Conservation (phyloP, 257 asterid genomes). For the Verbena officinalis region DNA sequence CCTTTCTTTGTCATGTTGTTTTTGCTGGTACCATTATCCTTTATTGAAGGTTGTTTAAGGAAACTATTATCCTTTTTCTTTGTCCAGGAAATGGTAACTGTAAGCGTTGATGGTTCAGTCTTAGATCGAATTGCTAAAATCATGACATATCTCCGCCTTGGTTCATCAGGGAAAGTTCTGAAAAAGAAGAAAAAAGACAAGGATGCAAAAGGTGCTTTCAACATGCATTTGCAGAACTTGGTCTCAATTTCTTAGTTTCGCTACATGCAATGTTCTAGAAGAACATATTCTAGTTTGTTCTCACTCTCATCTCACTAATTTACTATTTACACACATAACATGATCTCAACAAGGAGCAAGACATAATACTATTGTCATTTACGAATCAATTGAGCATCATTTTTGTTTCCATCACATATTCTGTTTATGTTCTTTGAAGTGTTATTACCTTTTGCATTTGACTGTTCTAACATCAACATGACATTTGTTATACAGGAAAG, state of each 20-base stretch:
- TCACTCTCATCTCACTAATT: conserved; percentile 16
- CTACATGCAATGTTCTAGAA: not conserved
- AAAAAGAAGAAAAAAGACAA: conserved; percentile 97
- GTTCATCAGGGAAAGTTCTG: conserved; percentile 97
- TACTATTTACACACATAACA: conserved; percentile 12
- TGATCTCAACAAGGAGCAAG: conserved; percentile 14
- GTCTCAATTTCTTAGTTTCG: conserved; percentile 22
- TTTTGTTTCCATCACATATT: conserved; percentile 21
- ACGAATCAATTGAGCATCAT: not conserved
- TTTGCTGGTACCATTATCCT: conserved; percentile 12
- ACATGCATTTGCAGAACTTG: conserved; percentile 8
- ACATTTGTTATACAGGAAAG: conserved; percentile 52
- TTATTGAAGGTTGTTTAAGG: conserved; percentile 16
- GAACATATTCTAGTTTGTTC: conserved; percentile 10
- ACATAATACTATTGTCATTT: not conserved
- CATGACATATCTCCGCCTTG: conserved; percentile 98
- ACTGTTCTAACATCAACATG: conserved; percentile 15
- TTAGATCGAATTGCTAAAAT: conserved; percentile 94
- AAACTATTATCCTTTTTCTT: conserved; percentile 16
- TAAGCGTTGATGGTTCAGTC: conserved; percentile 94
- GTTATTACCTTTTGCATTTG: conserved; percentile 7
- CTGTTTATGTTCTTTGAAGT: conserved; percentile 6
- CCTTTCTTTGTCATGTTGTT: conserved; percentile 5
- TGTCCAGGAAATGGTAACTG: conserved; percentile 96
- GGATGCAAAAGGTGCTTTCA: conserved; percentile 71